A percentile compares a stretch with the other conserved stretches of the same genome.
These are phyloP conservation scores for Dactylellina parvicollis DNA, from an alignment of 2,329 filamentous ascomycete species.

Conservation along the genomic window DNA sequence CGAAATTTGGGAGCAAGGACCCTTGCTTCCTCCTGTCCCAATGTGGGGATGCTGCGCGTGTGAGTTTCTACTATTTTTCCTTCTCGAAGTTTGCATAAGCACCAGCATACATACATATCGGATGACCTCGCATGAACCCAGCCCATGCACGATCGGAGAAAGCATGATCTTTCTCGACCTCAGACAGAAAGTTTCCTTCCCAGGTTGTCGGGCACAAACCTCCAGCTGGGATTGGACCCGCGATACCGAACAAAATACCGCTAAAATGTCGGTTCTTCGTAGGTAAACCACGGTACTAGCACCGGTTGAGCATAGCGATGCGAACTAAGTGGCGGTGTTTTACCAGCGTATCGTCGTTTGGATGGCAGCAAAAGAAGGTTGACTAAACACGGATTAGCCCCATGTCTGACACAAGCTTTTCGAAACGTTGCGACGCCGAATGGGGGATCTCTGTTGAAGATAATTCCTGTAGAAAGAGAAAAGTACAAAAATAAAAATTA, in stretches of 20 bases:
- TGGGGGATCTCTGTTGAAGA: constrained; percentile 33
- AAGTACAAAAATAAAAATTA: no score
- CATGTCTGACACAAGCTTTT: constrained; percentile 52
- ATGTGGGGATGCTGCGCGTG: constrained; percentile 21
- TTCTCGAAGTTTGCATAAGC: constrained; percentile 5
- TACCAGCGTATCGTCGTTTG: constrained; percentile 39
- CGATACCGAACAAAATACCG: neutral
- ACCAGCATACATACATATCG: neutral
- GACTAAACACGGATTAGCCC: constrained; percentile 42
- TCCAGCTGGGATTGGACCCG: constrained; percentile 31
- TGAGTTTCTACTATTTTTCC: neutral
- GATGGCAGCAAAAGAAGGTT: constrained; percentile 10
- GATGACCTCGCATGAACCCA: constrained; percentile 38
- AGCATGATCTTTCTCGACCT: constrained; percentile 1
- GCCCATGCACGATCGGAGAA: constrained; percentile 15
- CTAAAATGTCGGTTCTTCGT: no score
- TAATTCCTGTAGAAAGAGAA: neutral
- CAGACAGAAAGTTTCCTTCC: constrained; percentile 19
- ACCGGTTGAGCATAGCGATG: constrained; percentile 39
- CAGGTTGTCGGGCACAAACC: constrained; percentile 18
- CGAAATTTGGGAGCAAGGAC: constrained; percentile 17
- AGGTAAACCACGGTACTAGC: constrained; percentile 1
- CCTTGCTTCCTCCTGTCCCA: neutral
- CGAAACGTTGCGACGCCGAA: constrained; percentile 49
- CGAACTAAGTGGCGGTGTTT: constrained; percentile 41